Percentiles rank a stretch among this genome's conserved stretches.
Evolutionary conservation across 2,329 filamentous ascomycete genomes (phyloP).

Genomic region (Westerdykella sp.): DNA sequence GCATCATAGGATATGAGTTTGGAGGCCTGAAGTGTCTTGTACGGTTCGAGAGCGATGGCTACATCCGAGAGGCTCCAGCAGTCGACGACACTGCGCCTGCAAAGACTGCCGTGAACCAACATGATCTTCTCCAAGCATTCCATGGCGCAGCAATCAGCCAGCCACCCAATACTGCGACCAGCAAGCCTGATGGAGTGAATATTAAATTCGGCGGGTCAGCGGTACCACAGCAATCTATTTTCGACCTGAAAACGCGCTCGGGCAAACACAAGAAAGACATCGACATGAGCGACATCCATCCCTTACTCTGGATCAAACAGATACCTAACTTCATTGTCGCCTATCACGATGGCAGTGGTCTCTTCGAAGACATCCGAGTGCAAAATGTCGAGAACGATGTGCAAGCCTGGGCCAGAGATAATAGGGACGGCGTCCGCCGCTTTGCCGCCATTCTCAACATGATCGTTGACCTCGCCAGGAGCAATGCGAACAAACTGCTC

Average conservation of each 20-base stretch:
- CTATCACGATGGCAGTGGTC: slow-evolving; percentile 40
- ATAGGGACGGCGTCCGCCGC: slow-evolving; percentile 24
- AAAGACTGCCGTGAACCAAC: too few relatives aligned
- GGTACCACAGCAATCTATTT: slow-evolving; percentile 41
- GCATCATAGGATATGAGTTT: slow-evolving; percentile 55
- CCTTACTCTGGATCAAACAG: slow-evolving; percentile 47
- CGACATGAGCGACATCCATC: slow-evolving; percentile 39
- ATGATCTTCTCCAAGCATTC: too few relatives aligned
- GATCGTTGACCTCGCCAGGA: slow-evolving; percentile 23
- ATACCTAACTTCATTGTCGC: slow-evolving; percentile 49
- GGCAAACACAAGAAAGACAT: slow-evolving; percentile 23
- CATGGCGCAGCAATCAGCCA: too few relatives aligned
- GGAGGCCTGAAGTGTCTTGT: slow-evolving; percentile 48
- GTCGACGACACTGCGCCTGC: too few relatives aligned
- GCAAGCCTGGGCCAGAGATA: slow-evolving; percentile 39
- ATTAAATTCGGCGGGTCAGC: slow-evolving; percentile 15
- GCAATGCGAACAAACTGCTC: slow-evolving; percentile 14
- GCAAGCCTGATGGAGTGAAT: too few relatives aligned
- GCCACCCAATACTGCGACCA: too few relatives aligned
- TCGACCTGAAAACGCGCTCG: slow-evolving; percentile 50
- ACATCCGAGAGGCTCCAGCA: too few relatives aligned
- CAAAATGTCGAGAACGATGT: slow-evolving; percentile 35
- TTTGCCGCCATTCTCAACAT: slow-evolving; percentile 27
- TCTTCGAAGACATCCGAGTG: slow-evolving; percentile 39
- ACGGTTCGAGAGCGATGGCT: slow-evolving; percentile 56